A percentile compares a stretch with the other conserved stretches of the same genome.
Evolutionary conservation across 148 eudicot species (phyloP).

Genomic region (Selenicereus undatus): DNA sequence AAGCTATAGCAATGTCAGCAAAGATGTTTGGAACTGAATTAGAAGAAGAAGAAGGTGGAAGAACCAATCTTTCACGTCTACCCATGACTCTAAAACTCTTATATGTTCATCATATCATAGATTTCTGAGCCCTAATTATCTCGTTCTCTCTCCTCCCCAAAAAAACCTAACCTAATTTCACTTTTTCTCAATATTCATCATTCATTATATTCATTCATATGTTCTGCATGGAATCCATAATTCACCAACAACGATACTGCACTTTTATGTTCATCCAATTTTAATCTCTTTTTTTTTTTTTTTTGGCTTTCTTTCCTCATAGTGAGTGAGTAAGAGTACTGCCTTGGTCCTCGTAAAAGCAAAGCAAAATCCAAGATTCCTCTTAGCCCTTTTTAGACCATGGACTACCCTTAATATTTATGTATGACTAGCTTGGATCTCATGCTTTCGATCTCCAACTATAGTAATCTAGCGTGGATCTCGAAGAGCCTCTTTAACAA

Average conservation of each 20-base stretch:
- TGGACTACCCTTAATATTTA: not conserved
- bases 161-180: too few relatives aligned
- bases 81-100: not conserved
- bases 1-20: too few relatives aligned
- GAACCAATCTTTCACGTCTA: not conserved
- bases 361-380: conserved; percentile 38
- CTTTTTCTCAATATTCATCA: not conserved
- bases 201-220: not conserved
- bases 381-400: conserved; percentile 35
- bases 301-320: not conserved
- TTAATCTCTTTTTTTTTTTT: too few relatives aligned
- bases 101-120: not conserved
- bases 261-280: too few relatives aligned
- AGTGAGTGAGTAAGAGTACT: conserved; percentile 14
- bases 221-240: not conserved
- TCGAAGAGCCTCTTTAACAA: too few relatives aligned
- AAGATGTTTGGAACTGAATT: too few relatives aligned
- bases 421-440: not conserved
- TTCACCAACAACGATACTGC: conserved; percentile 18
- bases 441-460: not conserved
- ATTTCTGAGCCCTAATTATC: not conserved
- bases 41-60: not conserved
- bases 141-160: not conserved
- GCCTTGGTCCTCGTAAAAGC: conserved; percentile 45
- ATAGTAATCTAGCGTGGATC: conserved; percentile 2